Percentiles rank a stretch among this genome's conserved stretches.
Evolutionary conservation across 2,329 filamentous ascomycete genomes (phyloP).

Genomic region (Hysterium pulicare): DNA sequence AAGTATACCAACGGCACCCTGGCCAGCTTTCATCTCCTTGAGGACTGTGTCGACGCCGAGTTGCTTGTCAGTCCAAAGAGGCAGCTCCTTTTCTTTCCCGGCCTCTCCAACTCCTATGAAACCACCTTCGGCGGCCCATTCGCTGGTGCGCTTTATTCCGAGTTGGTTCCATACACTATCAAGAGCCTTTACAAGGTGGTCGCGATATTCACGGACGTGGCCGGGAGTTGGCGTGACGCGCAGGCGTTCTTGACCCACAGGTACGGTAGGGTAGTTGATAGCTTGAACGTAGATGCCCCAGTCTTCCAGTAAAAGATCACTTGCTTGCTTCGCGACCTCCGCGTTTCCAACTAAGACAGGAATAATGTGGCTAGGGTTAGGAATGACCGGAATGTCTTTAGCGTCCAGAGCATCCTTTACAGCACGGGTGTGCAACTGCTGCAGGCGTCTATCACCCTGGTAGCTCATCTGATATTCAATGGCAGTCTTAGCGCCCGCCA

Average conservation of each 20-base stretch:
- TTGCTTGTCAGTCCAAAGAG: constrained; percentile 92
- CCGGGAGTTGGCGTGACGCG: constrained; percentile 95
- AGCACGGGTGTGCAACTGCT: constrained; percentile 93
- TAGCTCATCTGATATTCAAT: constrained; percentile 92
- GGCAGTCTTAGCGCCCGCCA: constrained; percentile 87
- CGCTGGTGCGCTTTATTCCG: constrained; percentile 84
- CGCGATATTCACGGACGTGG: constrained; percentile 78
- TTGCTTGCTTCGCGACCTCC: constrained; percentile 85
- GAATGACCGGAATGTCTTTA: constrained; percentile 90
- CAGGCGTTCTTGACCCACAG: constrained; percentile 94
- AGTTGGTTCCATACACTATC: constrained; percentile 87
- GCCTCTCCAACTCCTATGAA: constrained; percentile 90
- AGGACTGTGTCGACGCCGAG: constrained; percentile 63
- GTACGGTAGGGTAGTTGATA: constrained; percentile 98
- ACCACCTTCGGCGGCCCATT: constrained; percentile 87
- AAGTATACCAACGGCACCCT: constrained; percentile 44
- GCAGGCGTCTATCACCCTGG: constrained; percentile 80
- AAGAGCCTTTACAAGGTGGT: constrained; percentile 78
- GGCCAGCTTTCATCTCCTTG: constrained; percentile 52
- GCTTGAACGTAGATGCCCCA: constrained; percentile 96
- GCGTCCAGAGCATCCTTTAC: constrained; percentile 80
- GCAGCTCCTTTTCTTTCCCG: constrained; percentile 55
- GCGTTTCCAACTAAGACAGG: constrained; percentile 92
- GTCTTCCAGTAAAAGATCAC: constrained; percentile 84
- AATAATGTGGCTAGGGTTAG: constrained; percentile 95